phyloP scores from a whole-genome alignment of 2,329 filamentous ascomycete species.

The Arthroderma sp. region DNA sequence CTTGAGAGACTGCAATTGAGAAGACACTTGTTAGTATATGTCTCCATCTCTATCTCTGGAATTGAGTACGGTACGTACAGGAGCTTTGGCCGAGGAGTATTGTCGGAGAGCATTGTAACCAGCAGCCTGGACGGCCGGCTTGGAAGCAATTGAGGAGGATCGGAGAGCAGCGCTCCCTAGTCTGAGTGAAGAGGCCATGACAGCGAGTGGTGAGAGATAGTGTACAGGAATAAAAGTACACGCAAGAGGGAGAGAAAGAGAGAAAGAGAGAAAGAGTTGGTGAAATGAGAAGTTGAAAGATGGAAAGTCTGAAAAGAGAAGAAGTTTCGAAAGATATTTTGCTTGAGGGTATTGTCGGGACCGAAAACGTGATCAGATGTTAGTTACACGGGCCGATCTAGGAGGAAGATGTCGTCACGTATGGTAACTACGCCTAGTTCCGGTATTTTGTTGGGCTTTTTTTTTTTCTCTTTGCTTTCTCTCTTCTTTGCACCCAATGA shows the following conservation, averaged over 20 bases:
- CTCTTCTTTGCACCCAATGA: not conserved
- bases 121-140: conserved; percentile 55
- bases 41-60: conserved; percentile 10
- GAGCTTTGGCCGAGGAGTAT: conserved; percentile 79
- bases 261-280: not conserved
- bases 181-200: conserved; percentile 73
- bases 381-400: not conserved
- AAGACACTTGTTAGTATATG: conserved; percentile 13
- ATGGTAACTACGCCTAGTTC: not conserved
- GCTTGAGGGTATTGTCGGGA: conserved; percentile 5
- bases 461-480: not conserved
- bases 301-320: not conserved
- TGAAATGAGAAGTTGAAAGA: not conserved
- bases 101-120: conserved; percentile 74
- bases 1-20: conserved; percentile 65
- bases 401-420: not conserved
- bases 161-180: conserved; percentile 71
- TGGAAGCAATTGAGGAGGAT: conserved; percentile 53
- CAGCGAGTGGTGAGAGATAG: conserved; percentile 13
- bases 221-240: conserved; percentile 9
- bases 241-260: not conserved
- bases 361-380: conserved; percentile 4
- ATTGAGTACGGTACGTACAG: conserved; percentile 47
- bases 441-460: conserved; percentile 5
- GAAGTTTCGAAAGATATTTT: conserved; percentile 3